phyloP scores from a whole-genome alignment of 192 early-diverging fungal genomes.

The Phycomyces blakesleeanus region DNA sequence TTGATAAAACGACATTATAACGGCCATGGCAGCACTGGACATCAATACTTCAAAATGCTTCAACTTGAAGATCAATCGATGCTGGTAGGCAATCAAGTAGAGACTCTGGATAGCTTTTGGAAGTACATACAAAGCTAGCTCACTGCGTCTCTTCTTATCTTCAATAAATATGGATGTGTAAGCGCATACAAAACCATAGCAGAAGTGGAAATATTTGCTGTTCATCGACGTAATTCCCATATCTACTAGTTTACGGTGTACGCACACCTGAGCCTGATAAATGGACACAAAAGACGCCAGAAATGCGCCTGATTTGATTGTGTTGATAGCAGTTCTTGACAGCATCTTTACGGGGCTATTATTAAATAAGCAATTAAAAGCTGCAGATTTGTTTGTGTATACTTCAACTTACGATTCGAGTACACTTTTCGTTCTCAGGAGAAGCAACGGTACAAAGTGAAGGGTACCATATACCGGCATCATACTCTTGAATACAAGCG shows the following conservation, averaged over 20 bases:
- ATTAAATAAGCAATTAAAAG: neutral
- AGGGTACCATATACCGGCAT: conserved; percentile 64
- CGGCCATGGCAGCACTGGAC: conserved; percentile 59
- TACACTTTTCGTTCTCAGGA: conserved; percentile 55
- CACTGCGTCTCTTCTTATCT: conserved; percentile 59
- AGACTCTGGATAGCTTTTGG: conserved; percentile 68
- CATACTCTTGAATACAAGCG: conserved; percentile 50
- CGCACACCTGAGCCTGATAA: conserved; percentile 68
- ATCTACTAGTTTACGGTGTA: conserved; percentile 56
- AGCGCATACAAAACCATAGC: conserved; percentile 55
- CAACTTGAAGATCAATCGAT: conserved; percentile 53
- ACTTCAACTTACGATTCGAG: conserved; percentile 58
- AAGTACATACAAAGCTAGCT: conserved; percentile 76
- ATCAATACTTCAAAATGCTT: conserved; percentile 62
- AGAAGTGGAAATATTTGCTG: conserved; percentile 60
- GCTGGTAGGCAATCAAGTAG: conserved; percentile 62
- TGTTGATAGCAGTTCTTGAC: conserved; percentile 43
- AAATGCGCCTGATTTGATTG: conserved; percentile 62
- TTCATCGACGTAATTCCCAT: conserved; percentile 36
- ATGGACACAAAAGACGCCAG: conserved; percentile 59
- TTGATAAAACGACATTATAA: conserved; percentile 68
- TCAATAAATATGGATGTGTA: conserved; percentile 65
- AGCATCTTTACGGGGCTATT: conserved; percentile 51
- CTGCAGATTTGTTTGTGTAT: no score
- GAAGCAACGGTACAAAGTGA: conserved; percentile 69